Evolutionary conservation across 176 grass and related monocot genomes (phyloP), one percentile per base, ranked within the genome.

Genomic region (Aegilops longissima): DNA sequence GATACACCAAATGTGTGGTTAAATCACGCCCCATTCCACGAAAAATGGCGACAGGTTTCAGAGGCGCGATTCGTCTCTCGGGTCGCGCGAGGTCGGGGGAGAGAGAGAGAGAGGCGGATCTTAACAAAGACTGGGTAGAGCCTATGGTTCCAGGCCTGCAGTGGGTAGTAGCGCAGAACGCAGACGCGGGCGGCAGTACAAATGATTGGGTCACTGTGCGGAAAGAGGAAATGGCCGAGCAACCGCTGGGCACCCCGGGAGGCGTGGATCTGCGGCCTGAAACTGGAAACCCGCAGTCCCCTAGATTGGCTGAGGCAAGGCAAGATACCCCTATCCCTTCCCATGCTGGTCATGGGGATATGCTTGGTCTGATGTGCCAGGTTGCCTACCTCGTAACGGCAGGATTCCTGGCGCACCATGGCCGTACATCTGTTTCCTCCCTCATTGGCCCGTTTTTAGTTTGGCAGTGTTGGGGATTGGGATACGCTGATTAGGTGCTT

Each of bases 161-260:
- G 62, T 54, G 83, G 1, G 59, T 18, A 51, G 59, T 18, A 35
- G 68, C 44, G 77, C 84, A 86, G 85, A 61, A 36, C 21, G 70
- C 84, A 87, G 89, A 31, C 66, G 64, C 58, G 59, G 73, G 81
- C 49, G 18, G 81, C 14, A 54, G 51, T 68, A 85, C 82, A 62
- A 62, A 77, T 85, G 82, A 85, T 81, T 88, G 90, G 86, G 77
- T 82, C 86, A 82, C 78, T 85, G 63, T 87, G 86, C 86, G 63
- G 78, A 77, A 79, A 91, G 88, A 63, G 76, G 77, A 33, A 85
- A 88, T 17, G 81, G 70, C 6, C 52, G 45, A 80, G 86, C 61
- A 69, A 82, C 86, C 52, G 63, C 71, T 88, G 90, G 86, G 82
- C 71, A 91, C 56, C 83, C 34, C 33, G 63, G 18, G 23, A 34